Evolutionary conservation across 208 protist species (phyloP).

Genomic region (Trypanosoma theileri): DNA sequence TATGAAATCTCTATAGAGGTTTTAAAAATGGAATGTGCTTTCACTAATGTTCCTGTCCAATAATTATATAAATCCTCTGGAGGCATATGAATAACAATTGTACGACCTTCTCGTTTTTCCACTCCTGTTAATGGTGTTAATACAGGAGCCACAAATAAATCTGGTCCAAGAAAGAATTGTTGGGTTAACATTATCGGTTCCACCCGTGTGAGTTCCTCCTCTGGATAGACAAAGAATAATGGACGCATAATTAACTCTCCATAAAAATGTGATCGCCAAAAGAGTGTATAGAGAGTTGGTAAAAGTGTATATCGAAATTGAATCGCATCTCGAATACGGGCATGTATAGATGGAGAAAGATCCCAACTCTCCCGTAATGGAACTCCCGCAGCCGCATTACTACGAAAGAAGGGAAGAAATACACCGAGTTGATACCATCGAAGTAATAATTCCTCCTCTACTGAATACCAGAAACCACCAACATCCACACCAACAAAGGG

Average conservation of each 20-base stretch:
- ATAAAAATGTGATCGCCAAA: conserved; percentile 56
- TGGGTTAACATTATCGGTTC: conserved; percentile 28
- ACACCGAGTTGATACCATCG: conserved; percentile 95
- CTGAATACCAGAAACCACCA: conserved; percentile 91
- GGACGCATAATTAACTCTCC: conserved; percentile 85
- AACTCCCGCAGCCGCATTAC: conserved; percentile 85
- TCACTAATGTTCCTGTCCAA: conserved; percentile 37
- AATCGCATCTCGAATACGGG: conserved; percentile 36
- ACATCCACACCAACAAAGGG: conserved; percentile 95
- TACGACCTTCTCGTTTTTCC: neutral
- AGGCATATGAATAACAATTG: no score
- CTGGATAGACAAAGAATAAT: conserved; percentile 75
- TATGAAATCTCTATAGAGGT: conserved; percentile 6
- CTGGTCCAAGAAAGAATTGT: conserved; percentile 24
- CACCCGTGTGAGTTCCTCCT: conserved; percentile 18
- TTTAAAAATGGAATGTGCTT: neutral
- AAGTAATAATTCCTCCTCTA: conserved; percentile 82
- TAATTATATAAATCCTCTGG: conserved; percentile 33
- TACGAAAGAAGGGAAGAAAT: conserved; percentile 94
- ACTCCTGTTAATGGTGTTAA: conserved; percentile 2
- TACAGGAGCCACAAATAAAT: conserved; percentile 23
- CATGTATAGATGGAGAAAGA: conserved; percentile 27
- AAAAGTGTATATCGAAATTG: conserved; percentile 88
- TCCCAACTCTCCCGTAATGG: conserved; percentile 89
- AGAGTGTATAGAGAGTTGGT: conserved; percentile 95